Percentiles rank a stretch among this genome's conserved stretches.
Evolutionary conservation across 2,329 filamentous ascomycete genomes (phyloP).

Genomic region (Lasiodiplodia hormozganensis): DNA sequence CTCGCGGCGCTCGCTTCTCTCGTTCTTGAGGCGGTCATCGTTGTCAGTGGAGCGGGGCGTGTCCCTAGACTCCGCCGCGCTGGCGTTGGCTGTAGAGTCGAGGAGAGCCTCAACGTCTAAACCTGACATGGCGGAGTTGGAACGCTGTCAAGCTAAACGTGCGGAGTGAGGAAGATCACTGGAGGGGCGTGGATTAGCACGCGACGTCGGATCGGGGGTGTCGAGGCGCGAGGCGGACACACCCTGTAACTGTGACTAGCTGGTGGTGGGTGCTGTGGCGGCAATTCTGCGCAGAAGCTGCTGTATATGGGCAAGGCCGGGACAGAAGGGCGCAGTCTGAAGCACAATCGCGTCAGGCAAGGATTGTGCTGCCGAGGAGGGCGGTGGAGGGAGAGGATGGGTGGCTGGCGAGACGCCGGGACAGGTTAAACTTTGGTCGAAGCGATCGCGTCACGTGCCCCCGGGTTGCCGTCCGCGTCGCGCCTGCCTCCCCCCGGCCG

Average conservation of each 20-base stretch:
- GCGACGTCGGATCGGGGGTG: conserved; percentile 13
- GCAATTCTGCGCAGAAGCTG: conserved; percentile 7
- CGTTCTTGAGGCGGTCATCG: conserved; percentile 44
- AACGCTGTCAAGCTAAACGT: conserved; percentile 29
- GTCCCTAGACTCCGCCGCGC: conserved; percentile 42
- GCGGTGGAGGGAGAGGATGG: conserved; percentile 7
- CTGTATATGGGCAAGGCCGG: not conserved
- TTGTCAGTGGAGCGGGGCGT: conserved; percentile 59
- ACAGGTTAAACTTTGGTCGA: conserved; percentile 20
- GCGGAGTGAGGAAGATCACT: conserved; percentile 30
- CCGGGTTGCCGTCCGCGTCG: not conserved
- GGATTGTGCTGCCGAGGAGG: conserved; percentile 10
- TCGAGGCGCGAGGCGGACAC: conserved; percentile 16
- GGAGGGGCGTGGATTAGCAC: conserved; percentile 23
- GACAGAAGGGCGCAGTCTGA: not conserved
- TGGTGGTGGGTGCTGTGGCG: conserved; percentile 14
- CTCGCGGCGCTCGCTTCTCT: conserved; percentile 43
- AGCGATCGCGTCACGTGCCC: conserved; percentile 6
- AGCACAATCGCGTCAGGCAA: not conserved
- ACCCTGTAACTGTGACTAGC: conserved; percentile 29
- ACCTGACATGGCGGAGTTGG: conserved; percentile 63
- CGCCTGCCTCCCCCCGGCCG: not conserved
- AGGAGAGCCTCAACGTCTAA: conserved; percentile 89
- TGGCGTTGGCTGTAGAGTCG: conserved; percentile 77
- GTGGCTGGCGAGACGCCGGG: conserved; percentile 11